Evolutionary conservation across 805 yeast species (phyloP).

Genomic region (Hanseniaspora lindneri): DNA sequence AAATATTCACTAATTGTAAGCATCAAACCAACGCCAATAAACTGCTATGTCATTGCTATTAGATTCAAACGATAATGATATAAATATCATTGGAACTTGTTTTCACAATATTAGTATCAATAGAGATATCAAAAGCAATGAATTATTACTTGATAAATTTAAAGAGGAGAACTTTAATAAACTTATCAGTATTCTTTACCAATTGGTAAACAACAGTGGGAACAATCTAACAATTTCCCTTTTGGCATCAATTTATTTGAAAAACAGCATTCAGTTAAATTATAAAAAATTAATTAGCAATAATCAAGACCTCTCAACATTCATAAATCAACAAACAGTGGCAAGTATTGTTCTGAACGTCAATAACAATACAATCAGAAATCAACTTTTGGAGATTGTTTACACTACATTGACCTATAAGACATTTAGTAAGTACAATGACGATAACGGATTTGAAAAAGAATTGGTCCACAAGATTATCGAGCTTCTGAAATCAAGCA

Average conservation of each 20-base stretch:
- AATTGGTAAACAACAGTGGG: slow-evolving; percentile 6
- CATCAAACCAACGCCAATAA: too few species aligned
- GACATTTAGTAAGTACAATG: background rate
- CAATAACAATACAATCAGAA: slow-evolving; percentile 12
- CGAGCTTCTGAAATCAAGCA: background rate
- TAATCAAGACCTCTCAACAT: background rate
- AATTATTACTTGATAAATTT: background rate
- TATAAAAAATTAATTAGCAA: slow-evolving; percentile 3
- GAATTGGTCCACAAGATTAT: slow-evolving; percentile 1
- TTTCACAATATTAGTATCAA: slow-evolving; percentile 14
- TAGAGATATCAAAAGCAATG: slow-evolving; percentile 10
- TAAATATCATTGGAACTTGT: slow-evolving; percentile 11
- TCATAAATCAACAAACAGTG: background rate
- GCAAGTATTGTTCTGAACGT: slow-evolving; percentile 33
- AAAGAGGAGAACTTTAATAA: slow-evolving; percentile 7
- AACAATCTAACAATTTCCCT: slow-evolving; percentile 1
- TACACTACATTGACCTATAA: slow-evolving; percentile 4
- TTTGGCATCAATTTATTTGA: slow-evolving; percentile 40
- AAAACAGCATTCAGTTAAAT: slow-evolving; percentile 44
- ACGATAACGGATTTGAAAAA: background rate
- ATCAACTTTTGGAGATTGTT: slow-evolving; percentile 10
- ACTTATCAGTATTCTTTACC: slow-evolving; percentile 4
- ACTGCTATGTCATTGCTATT: background rate
- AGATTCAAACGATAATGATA: slow-evolving; percentile 1
- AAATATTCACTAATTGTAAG: too few species aligned